Percentiles rank a stretch among this genome's conserved stretches.
Conservation (phyloP, 2,329 filamentous ascomycete genomes). For the Alternaria novae-zelandiae region DNA sequence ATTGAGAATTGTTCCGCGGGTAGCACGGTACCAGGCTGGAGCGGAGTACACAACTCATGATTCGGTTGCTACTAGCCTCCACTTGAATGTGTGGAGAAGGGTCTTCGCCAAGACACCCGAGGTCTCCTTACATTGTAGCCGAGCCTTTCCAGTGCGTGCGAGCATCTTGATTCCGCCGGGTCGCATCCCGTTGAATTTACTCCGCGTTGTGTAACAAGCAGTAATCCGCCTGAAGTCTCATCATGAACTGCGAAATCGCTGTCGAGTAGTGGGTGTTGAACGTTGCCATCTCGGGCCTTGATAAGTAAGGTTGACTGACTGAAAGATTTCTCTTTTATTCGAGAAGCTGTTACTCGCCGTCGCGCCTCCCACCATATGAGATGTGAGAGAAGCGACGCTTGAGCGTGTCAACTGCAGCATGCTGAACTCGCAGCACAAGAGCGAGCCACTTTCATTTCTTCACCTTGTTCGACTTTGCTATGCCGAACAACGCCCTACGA, state of each 20-base stretch:
- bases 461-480: background rate
- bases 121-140: background rate
- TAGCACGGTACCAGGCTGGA: background rate
- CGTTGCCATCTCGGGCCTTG: background rate
- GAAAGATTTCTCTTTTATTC: background rate
- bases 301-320: no score
- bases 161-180: background rate
- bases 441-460: background rate
- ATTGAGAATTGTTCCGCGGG: background rate
- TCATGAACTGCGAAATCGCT: background rate
- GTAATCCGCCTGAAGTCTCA: background rate
- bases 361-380: no score
- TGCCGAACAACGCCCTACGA: background rate
- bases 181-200: background rate
- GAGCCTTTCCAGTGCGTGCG: background rate
- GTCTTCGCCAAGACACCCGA: background rate
- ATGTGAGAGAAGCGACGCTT: background rate
- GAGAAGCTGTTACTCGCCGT: background rate
- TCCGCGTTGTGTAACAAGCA: background rate
- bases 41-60: background rate
- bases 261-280: background rate
- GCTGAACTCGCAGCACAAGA: background rate
- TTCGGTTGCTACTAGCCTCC: background rate
- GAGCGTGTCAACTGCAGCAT: no score
- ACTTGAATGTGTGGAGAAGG: background rate